Evolutionary conservation across 176 grass and related monocot genomes (phyloP), one percentile per base, ranked within the genome.

Genomic region (Bothriochloa decipiens): DNA sequence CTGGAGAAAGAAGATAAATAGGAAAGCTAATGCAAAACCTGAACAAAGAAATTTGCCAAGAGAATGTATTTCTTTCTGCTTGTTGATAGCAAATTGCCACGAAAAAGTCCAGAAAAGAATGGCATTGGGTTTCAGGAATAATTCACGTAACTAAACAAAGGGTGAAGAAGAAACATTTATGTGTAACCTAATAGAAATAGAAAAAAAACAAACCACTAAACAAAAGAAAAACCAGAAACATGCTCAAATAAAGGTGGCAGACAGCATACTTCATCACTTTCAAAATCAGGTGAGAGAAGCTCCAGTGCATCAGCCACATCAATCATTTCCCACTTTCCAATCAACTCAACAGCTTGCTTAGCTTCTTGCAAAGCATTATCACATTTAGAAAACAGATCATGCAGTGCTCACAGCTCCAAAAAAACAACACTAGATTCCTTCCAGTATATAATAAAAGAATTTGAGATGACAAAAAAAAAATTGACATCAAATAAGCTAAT

Each of bases 271-370:
- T 95, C 93, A 37, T 98, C 96, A 77, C 93, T 92, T 84, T 98
- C 90, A 87, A 98, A 98, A 87, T 92, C 93, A 25, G 89, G 88
- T 78, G 96, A 94, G 43, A 95, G 91, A 87, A 98, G 96, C 76
- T 95, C 96, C 41, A 98, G 85, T 64, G 96, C 96, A 89, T 98
- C 96, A 73, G 96, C 92, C 12, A 98, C 96, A 86, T 98, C 96
- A 73, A 98, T 94, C 36, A 75, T 95, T 89, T 98, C 96, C 96
- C 96, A 98, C 58, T 89, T 98, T 83, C 87, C 78, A 80, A 95
- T 98, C 86, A 95, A 95, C 26, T 94, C 96, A 93, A 94, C 78
- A 75, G 96, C 93, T 88, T 98, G 96, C 87, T 95, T 98, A 55
- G 96, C 83, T 93, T 98, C 96, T 93, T 95, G 87, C 83, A 82